Conservation (phyloP, 2,329 filamentous ascomycete genomes). For the Exophiala xenobiotica region DNA sequence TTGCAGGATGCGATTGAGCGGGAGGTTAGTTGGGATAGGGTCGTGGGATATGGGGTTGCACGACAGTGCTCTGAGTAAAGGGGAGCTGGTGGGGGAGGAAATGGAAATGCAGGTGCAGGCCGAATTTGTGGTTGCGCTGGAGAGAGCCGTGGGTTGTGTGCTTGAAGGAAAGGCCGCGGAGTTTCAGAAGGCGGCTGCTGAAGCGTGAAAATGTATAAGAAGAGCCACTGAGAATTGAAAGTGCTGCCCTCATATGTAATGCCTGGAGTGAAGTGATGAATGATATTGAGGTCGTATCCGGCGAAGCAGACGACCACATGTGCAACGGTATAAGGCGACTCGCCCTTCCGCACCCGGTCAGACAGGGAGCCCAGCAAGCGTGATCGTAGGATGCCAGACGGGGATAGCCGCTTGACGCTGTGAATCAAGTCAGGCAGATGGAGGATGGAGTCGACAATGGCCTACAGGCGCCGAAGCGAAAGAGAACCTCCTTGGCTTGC, state of each 20-base stretch:
- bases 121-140: conserved; percentile 42
- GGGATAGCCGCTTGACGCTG: too few relatives aligned
- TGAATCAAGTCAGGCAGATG: neutral
- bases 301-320: too few relatives aligned
- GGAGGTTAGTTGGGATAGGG: conserved; percentile 34
- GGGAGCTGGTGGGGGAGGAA: conserved; percentile 36
- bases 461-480: neutral
- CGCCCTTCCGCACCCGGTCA: too few relatives aligned
- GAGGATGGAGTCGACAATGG: neutral
- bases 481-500: neutral
- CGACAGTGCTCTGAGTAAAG: conserved; percentile 29
- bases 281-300: too few relatives aligned
- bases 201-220: too few relatives aligned
- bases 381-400: too few relatives aligned
- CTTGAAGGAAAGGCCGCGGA: conserved; percentile 37
- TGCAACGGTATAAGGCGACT: too few relatives aligned
- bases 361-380: too few relatives aligned
- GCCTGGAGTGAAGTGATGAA: too few relatives aligned
- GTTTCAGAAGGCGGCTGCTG: conserved; percentile 18
- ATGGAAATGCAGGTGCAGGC: conserved; percentile 33
- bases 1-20: conserved; percentile 38
- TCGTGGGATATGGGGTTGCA: conserved; percentile 32
- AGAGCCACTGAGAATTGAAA: too few relatives aligned
- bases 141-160: conserved; percentile 40
- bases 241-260: too few relatives aligned